Conservation (phyloP, 345 rosid genomes). For the Boechera stricta region DNA sequence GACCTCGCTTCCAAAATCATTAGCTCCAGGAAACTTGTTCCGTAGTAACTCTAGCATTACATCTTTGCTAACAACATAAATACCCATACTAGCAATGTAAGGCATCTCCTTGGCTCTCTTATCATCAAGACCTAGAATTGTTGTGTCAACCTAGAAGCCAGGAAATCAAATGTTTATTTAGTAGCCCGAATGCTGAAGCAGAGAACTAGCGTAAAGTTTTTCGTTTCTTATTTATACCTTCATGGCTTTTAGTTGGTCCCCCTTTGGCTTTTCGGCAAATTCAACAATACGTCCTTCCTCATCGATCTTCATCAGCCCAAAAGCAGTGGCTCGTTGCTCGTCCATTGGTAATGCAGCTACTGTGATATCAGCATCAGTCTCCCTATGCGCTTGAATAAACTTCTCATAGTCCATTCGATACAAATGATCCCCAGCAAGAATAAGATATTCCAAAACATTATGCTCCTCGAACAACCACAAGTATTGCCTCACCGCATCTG, state of each 20-base stretch:
- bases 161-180: neutral
- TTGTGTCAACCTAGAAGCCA: constrained; percentile 78
- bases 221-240: constrained; percentile 44
- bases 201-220: neutral
- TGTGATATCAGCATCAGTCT: constrained; percentile 95
- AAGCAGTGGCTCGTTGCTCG: constrained; percentile 88
- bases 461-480: constrained; percentile 98
- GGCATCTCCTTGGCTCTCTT: constrained; percentile 96
- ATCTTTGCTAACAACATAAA: constrained; percentile 89
- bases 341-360: constrained; percentile 98
- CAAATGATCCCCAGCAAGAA: constrained; percentile 98
- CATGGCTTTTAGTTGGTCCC: constrained; percentile 93
- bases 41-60: constrained; percentile 83
- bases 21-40: constrained; percentile 94
- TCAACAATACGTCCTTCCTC: constrained; percentile 96
- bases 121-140: constrained; percentile 92
- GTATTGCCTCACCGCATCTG: constrained; percentile 98
- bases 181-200: neutral
- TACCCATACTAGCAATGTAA: constrained; percentile 99
- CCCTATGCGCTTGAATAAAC: constrained; percentile 96
- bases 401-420: constrained; percentile 95
- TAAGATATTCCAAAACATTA: constrained; percentile 79
- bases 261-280: constrained; percentile 93
- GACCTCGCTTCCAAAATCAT: constrained; percentile 98
- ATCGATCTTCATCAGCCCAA: constrained; percentile 96